Evolutionary conservation across 1,284 basidiomycete species (phyloP), one percentile per base, ranked within the genome.

Genomic region (Exobasidium rhododendri): DNA sequence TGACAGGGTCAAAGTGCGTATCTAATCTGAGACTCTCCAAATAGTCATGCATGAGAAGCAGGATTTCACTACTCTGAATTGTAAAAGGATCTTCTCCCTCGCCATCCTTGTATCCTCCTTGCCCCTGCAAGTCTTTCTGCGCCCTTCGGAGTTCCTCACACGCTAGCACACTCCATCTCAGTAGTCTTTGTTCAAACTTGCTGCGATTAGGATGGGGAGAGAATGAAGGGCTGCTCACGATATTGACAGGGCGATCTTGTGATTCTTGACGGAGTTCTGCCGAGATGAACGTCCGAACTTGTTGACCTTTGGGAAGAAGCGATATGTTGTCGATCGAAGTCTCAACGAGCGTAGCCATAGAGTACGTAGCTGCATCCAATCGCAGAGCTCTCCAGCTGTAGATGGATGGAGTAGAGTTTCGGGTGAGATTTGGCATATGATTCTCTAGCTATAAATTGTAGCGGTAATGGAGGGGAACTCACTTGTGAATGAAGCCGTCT

Each of bases 351-450:
- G 57, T n/a, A 14, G 20, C 40, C 13, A 32, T 52, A 2, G 57
- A 58, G 29, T 58, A 58, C 3, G 14, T 13, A 31, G 46, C 40
- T 11, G 57, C 32, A 44, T 58, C 45, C 17, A 58, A 24, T 24
- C 28, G 28, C 10, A 35, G 54, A 13, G 44, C 54, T 47, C 40
- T 3, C 54, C 54, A 56, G 54, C 54, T 56, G 54, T 26, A 35
- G 28, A 28, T 5, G 32, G 22, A 40, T 40, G 35, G 7, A 17
- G 35, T 40, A 40, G 17, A 40, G 7, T 10, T 29, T 26, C 10
- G 49, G 49, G 10, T 51, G 10, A 26, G 10, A 51, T 17, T n/a
- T 22, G 10, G 10, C 10, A 51, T 45, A 45, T 14, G n/a, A n/a
- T n/a, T 45, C n/a, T n/a, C n/a, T n/a, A n/a, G n/a, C n/a, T n/a